These are phyloP conservation scores for Candolleomyces efflorescens DNA, from an alignment of 768 basidiomycete genomes.

Conservation along the genomic window DNA sequence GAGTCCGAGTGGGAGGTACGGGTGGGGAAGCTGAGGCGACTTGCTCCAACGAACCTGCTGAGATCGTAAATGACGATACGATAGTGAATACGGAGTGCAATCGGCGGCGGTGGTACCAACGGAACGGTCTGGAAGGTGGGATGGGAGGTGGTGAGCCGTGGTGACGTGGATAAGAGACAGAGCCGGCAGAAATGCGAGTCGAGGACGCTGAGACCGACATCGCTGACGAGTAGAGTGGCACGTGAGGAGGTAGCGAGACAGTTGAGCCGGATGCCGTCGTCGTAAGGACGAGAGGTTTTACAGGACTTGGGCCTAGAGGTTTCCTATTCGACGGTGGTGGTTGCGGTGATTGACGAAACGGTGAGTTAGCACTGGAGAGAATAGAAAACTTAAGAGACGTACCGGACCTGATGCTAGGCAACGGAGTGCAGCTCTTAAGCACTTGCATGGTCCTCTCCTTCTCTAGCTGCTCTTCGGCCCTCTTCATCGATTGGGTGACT, in stretches of 20 bases:
- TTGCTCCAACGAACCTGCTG: conserved; percentile 41
- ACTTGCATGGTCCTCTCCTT: conserved; percentile 68
- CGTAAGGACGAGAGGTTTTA: no score
- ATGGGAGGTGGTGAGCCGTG: no score
- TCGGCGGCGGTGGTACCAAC: neutral
- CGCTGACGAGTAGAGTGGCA: no score
- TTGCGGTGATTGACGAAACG: neutral
- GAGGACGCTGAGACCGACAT: no score
- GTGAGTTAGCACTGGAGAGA: neutral
- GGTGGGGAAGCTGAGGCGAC: conserved; percentile 33
- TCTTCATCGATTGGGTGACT: conserved; percentile 65
- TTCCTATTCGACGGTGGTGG: neutral
- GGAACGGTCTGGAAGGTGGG: no score
- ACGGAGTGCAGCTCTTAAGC: conserved; percentile 55
- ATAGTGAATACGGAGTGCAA: conserved; percentile 20
- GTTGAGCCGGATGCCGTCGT: no score
- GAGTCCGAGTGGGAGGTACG: no score
- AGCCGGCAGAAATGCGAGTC: no score
- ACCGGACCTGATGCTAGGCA: conserved; percentile 23
- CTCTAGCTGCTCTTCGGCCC: conserved; percentile 63
- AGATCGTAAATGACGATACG: conserved; percentile 33
- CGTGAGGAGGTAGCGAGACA: no score
- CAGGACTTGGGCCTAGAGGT: neutral
- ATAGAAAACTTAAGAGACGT: neutral
- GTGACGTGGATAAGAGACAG: no score